phyloP scores from a whole-genome alignment of 2,329 filamentous ascomycete species.

The Colletotrichum brevisporum region DNA sequence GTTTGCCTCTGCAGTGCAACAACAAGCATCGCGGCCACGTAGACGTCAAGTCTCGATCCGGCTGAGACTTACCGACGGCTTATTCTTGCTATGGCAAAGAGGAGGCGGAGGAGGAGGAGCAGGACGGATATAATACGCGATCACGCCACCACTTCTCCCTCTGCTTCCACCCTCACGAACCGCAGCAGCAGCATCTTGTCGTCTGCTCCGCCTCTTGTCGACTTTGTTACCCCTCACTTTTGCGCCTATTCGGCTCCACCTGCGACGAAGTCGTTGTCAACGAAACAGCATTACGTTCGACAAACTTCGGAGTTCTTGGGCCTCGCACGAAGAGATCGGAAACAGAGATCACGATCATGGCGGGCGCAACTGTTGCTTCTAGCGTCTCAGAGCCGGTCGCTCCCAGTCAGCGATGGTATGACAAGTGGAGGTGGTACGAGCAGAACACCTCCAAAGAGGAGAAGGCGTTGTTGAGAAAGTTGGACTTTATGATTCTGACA shows the following conservation, averaged over 20 bases:
- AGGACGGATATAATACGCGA: constrained; percentile 26
- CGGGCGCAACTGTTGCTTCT: constrained; percentile 10
- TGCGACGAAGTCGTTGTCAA: constrained; percentile 8
- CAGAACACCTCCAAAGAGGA: constrained; percentile 46
- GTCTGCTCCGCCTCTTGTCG: constrained; percentile 22
- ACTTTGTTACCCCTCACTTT: neutral
- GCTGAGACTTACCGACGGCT: constrained; percentile 1
- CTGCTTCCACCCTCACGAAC: neutral
- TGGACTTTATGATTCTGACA: constrained; percentile 75
- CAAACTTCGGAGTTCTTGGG: neutral
- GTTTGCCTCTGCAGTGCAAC: constrained; percentile 4
- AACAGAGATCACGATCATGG: constrained; percentile 5
- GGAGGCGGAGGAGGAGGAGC: constrained; percentile 3
- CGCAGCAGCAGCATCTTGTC: constrained; percentile 21
- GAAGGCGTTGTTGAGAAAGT: constrained; percentile 67
- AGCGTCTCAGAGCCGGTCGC: neutral
- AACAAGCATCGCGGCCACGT: neutral
- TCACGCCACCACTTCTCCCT: constrained; percentile 22
- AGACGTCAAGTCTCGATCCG: constrained; percentile 10
- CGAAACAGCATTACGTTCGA: neutral
- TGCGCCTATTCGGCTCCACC: constrained; percentile 16
- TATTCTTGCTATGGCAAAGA: neutral
- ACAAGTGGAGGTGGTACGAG: constrained; percentile 33
- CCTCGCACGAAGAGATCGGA: neutral
- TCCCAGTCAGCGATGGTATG: constrained; percentile 7